Percentiles rank a stretch among this genome's conserved stretches.
Conservation (phyloP, 305 asterid genomes). For the Fraxinus nigra region DNA sequence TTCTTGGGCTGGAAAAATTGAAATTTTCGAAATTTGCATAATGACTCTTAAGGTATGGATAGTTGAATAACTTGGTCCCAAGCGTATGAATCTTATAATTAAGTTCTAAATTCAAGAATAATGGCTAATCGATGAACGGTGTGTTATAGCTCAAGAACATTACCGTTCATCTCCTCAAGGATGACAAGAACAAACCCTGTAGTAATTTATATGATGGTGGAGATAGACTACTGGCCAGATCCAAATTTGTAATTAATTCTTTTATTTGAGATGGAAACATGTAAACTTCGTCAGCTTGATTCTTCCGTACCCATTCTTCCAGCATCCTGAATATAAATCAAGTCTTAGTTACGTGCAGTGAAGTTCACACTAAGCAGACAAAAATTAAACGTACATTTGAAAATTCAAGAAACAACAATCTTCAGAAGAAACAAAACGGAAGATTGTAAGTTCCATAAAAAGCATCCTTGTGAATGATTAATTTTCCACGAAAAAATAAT, state of each 20-base stretch:
- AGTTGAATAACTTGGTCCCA: neutral
- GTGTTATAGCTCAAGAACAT: neutral
- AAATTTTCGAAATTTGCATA: too few species aligned
- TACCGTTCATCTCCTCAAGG: slow-evolving; percentile 49
- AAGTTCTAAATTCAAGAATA: neutral
- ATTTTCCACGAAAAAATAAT: neutral
- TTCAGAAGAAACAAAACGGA: neutral
- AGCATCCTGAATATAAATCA: slow-evolving; percentile 37
- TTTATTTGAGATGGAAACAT: slow-evolving; percentile 75
- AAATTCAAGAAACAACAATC: neutral
- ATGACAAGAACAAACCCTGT: slow-evolving; percentile 65
- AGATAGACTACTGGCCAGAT: slow-evolving; percentile 47
- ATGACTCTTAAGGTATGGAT: neutral
- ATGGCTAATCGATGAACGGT: neutral
- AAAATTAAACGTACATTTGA: neutral
- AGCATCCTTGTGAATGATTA: neutral
- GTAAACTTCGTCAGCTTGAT: slow-evolving; percentile 80
- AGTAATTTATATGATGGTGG: slow-evolving; percentile 60
- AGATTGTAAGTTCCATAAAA: neutral
- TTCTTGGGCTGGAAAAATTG: neutral
- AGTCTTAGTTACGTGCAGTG: slow-evolving; percentile 13
- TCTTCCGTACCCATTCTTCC: slow-evolving; percentile 62
- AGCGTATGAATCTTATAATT: neutral
- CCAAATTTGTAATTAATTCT: slow-evolving; percentile 49
- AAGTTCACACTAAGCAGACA: slow-evolving; percentile 8